Percentiles rank a stretch among this genome's conserved stretches.
Evolutionary conservation across 768 basidiomycete genomes (phyloP).

Genomic region (Trametes coccinea): DNA sequence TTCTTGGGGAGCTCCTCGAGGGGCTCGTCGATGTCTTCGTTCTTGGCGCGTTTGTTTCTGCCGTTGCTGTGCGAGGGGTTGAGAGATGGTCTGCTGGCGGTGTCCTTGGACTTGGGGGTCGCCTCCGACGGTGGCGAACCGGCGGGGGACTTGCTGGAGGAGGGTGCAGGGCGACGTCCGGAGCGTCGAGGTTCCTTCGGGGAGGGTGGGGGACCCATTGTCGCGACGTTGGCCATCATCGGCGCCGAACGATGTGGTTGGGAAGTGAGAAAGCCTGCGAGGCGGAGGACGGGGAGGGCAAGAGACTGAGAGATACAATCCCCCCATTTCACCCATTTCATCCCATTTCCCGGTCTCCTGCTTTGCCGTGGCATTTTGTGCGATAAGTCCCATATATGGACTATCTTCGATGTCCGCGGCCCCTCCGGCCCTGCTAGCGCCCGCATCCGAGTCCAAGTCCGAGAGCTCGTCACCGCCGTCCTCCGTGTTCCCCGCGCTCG

Average conservation of each 20-base stretch:
- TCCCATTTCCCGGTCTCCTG: too few species aligned
- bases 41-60: conserved; percentile 64
- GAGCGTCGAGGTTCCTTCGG: conserved; percentile 79
- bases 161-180: conserved; percentile 69
- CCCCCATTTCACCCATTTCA: background rate
- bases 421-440: background rate
- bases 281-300: conserved; percentile 18
- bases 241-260: conserved; percentile 19
- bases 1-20: conserved; percentile 56
- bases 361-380: conserved; percentile 7
- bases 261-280: conserved; percentile 19
- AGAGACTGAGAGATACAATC: conserved; percentile 25
- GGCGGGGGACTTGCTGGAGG: conserved; percentile 70
- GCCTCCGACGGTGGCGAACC: conserved; percentile 58
- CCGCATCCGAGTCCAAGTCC: background rate
- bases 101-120: conserved; percentile 33
- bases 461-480: conserved; percentile 6
- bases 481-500: background rate
- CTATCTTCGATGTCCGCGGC: background rate
- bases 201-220: conserved; percentile 78
- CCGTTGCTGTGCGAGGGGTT: conserved; percentile 30
- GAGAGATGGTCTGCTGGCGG: conserved; percentile 27
- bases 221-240: conserved; percentile 59
- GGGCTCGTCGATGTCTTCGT: conserved; percentile 70
- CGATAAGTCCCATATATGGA: conserved; percentile 13